These are phyloP conservation scores for Clavariopsis aquatica DNA, from an alignment of 495 filamentous ascomycete species.

Conservation along the genomic window DNA sequence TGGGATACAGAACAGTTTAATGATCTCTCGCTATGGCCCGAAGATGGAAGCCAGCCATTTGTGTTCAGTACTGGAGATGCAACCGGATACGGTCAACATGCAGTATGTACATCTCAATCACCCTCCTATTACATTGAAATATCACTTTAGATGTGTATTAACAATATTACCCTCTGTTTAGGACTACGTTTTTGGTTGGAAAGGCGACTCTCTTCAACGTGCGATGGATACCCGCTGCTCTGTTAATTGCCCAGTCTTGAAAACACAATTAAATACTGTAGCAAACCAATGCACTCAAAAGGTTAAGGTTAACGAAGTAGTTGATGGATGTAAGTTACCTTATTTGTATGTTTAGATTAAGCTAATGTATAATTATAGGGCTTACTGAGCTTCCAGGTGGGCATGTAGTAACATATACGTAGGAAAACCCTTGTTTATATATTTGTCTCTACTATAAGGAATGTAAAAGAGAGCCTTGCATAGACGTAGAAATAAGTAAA, in stretches of 20 bases:
- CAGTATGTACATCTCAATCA: constrained; percentile 10
- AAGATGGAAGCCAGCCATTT: constrained; percentile 50
- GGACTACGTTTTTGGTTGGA: constrained; percentile 54
- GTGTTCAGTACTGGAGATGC: constrained; percentile 53
- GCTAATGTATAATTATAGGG: background rate
- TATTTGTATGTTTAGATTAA: background rate
- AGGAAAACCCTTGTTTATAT: too few relatives aligned
- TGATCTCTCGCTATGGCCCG: constrained; percentile 44
- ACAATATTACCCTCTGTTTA: background rate
- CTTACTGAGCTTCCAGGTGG: constrained; percentile 8
- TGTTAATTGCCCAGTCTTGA: constrained; percentile 44
- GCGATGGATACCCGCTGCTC: constrained; percentile 52
- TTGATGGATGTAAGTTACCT: constrained; percentile 44
- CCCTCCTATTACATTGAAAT: too few relatives aligned
- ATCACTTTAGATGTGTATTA: background rate
- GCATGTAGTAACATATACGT: constrained; percentile 14
- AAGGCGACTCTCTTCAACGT: constrained; percentile 48
- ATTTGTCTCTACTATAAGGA: too few relatives aligned
- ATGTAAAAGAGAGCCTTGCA: too few relatives aligned
- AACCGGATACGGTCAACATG: constrained; percentile 51
- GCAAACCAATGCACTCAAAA: constrained; percentile 47
- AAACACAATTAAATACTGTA: constrained; percentile 44
- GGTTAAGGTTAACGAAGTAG: constrained; percentile 43
- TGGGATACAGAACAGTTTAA: constrained; percentile 52
- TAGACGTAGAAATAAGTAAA: too few relatives aligned